phyloP scores from a whole-genome alignment of 2,329 filamentous ascomycete species.

The Penicillium digitatum region DNA sequence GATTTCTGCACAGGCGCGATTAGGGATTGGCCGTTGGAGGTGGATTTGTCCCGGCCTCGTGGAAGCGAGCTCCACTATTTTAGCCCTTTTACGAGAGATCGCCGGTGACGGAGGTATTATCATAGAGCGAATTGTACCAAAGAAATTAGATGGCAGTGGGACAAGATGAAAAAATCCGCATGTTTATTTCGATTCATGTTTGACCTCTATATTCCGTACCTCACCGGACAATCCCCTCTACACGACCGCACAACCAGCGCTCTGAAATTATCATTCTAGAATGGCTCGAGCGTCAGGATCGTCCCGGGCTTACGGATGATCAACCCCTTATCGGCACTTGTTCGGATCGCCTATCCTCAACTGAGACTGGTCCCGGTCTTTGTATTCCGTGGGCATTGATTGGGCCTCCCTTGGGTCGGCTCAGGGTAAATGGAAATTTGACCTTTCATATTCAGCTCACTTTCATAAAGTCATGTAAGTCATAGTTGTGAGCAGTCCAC shows the following conservation, averaged over 20 bases:
- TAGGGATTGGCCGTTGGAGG: slow-evolving; percentile 20
- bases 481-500: neutral
- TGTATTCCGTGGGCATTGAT: slow-evolving; percentile 1
- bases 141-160: neutral
- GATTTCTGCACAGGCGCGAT: slow-evolving; percentile 17
- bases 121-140: neutral
- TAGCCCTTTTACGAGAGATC: slow-evolving; percentile 20
- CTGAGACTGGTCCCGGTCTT: neutral
- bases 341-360: slow-evolving; percentile 7
- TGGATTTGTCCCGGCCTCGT: slow-evolving; percentile 21
- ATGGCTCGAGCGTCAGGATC: slow-evolving; percentile 11
- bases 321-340: slow-evolving; percentile 10
- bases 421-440: slow-evolving; percentile 4
- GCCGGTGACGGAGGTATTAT: slow-evolving; percentile 5
- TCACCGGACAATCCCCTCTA: neutral
- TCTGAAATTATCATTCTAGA: neutral
- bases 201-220: too few relatives aligned
- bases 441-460: neutral
- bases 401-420: slow-evolving; percentile 4
- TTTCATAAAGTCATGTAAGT: neutral
- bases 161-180: neutral
- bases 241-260: too few relatives aligned
- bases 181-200: neutral
- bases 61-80: slow-evolving; percentile 26
- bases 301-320: slow-evolving; percentile 8